Evolutionary conservation across 169 alveolate genomes (phyloP).

Genomic region (Cardiosporidium cionae): DNA sequence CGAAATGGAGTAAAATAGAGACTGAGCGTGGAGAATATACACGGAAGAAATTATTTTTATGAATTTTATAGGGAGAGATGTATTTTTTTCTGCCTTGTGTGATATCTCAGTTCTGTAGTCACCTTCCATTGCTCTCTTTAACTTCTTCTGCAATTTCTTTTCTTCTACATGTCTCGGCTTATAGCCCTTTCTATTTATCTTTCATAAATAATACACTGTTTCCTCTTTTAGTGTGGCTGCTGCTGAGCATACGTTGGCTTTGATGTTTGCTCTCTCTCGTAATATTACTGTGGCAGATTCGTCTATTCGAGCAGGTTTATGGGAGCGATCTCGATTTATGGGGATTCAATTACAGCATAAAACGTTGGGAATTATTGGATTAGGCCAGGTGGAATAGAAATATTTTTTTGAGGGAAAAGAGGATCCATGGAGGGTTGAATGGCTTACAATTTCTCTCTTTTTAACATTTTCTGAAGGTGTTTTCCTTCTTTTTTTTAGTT

Average conservation of each 20-base stretch:
- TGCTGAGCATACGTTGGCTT: conserved; percentile 22
- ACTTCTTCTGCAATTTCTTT: neutral
- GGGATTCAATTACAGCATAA: conserved; percentile 8
- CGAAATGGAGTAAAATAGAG: too few species aligned
- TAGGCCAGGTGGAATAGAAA: conserved; percentile 3
- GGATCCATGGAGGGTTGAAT: neutral
- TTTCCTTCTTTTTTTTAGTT: neutral
- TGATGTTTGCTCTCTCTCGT: conserved; percentile 17
- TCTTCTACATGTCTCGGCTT: neutral
- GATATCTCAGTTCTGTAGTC: neutral
- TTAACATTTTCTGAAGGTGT: neutral
- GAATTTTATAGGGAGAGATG: too few species aligned
- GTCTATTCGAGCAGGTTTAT: neutral
- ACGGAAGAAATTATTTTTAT: too few species aligned
- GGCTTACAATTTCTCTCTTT: neutral
- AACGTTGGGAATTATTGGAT: conserved; percentile 16
- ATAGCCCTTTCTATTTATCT: neutral
- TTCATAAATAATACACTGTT: neutral
- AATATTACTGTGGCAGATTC: conserved; percentile 8
- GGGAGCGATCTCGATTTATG: conserved; percentile 7
- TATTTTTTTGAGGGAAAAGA: neutral
- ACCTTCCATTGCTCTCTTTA: neutral
- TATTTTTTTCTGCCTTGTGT: neutral
- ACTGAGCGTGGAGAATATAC: too few species aligned
- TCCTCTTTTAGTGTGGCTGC: conserved; percentile 2